Conservation (phyloP, 2,329 filamentous ascomycete genomes). For the Microcyclospora pomicola region DNA sequence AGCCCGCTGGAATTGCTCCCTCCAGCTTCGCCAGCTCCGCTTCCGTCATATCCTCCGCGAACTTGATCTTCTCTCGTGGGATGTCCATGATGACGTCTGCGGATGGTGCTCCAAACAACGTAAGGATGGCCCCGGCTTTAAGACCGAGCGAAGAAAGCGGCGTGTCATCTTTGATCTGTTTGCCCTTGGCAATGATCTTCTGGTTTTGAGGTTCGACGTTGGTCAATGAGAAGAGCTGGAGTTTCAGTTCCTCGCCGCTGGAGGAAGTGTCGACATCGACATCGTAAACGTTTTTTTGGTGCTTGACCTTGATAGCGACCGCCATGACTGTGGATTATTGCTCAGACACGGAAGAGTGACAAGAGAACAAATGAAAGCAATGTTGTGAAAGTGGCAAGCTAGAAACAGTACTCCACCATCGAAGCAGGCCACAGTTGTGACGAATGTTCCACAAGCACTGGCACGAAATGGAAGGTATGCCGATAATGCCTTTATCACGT, state of each 20-base stretch:
- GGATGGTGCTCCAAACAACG: slow-evolving; percentile 91
- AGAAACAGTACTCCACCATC: too few species aligned
- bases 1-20: slow-evolving; percentile 73
- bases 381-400: too few species aligned
- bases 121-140: slow-evolving; percentile 74
- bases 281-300: slow-evolving; percentile 89
- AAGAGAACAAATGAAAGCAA: too few species aligned
- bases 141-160: slow-evolving; percentile 70
- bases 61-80: slow-evolving; percentile 71
- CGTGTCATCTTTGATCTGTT: slow-evolving; percentile 89
- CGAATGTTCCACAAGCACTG: too few species aligned
- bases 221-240: slow-evolving; percentile 87
- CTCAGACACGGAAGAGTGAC: too few species aligned
- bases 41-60: slow-evolving; percentile 95
- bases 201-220: slow-evolving; percentile 93
- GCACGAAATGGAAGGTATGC: too few species aligned
- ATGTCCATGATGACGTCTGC: slow-evolving; percentile 47
- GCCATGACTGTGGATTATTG: too few species aligned
- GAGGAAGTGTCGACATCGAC: slow-evolving; percentile 77
- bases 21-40: slow-evolving; percentile 73
- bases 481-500: too few species aligned
- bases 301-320: slow-evolving; percentile 60
- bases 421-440: too few species aligned
- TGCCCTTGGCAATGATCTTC: slow-evolving; percentile 78
- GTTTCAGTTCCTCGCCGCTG: slow-evolving; percentile 87